Evolutionary conservation across 2,329 filamentous ascomycete species (phyloP).

Genomic region (Diaporthe ampelina): DNA sequence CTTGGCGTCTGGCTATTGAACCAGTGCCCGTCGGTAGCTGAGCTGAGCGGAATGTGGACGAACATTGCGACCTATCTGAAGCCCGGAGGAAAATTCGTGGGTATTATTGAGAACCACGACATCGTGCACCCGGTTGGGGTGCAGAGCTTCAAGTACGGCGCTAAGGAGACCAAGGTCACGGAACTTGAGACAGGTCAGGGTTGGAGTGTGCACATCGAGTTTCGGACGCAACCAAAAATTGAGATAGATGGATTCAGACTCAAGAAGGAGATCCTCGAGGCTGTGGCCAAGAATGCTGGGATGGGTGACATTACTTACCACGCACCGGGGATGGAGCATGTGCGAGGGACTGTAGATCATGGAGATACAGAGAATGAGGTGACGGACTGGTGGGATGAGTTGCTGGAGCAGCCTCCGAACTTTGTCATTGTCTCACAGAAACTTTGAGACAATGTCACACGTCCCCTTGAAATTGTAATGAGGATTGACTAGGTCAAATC

Average conservation of each 20-base stretch:
- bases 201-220: not conserved
- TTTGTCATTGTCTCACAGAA: not conserved
- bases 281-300: not conserved
- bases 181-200: not conserved
- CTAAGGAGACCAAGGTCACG: not conserved
- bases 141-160: constrained; percentile 15
- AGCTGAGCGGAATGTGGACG: constrained; percentile 17
- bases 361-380: fast-evolving
- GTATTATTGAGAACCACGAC: constrained; percentile 3
- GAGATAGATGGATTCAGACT: constrained; percentile 6
- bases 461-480: too few species aligned
- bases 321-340: not conserved
- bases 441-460: too few species aligned
- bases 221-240: not conserved
- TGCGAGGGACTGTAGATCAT: not conserved
- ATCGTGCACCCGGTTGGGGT: not conserved
- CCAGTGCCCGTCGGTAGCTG: not conserved
- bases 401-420: not conserved
- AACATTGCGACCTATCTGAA: not conserved
- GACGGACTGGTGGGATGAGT: not conserved
- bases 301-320: not conserved
- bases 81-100: not conserved
- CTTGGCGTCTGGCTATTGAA: constrained; percentile 21
- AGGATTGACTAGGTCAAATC: too few species aligned
- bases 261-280: not conserved